Evolutionary conservation across 768 basidiomycete species (phyloP).

Genomic region (Piloderma croceum): DNA sequence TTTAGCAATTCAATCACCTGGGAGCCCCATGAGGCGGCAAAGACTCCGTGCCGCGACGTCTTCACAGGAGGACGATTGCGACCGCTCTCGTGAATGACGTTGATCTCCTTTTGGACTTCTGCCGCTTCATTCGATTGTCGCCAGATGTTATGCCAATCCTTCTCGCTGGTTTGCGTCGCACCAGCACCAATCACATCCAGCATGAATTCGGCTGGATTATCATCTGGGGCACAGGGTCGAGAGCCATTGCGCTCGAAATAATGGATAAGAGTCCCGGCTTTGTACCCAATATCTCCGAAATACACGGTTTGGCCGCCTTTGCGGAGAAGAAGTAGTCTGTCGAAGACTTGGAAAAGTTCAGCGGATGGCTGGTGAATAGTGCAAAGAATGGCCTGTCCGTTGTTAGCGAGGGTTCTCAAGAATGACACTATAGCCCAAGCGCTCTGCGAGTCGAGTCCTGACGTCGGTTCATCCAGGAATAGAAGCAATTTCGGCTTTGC

Average conservation of each 20-base stretch:
- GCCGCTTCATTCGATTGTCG: conserved; percentile 40
- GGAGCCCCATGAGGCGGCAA: conserved; percentile 48
- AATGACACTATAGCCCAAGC: conserved; percentile 80
- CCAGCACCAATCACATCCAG: conserved; percentile 77
- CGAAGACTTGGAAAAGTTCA: conserved; percentile 75
- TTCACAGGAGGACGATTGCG: conserved; percentile 32
- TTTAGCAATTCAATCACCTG: conserved; percentile 41
- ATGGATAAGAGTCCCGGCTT: conserved; percentile 55
- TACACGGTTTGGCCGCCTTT: conserved; percentile 76
- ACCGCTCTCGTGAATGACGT: conserved; percentile 46
- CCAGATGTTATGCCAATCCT: conserved; percentile 63
- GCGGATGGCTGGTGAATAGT: too few relatives aligned
- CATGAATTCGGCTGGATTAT: conserved; percentile 73
- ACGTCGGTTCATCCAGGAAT: too few relatives aligned
- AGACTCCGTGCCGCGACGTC: conserved; percentile 36
- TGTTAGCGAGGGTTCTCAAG: conserved; percentile 67
- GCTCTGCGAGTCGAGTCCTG: conserved; percentile 81
- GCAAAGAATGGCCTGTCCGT: conserved; percentile 81
- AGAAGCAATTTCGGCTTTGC: too few relatives aligned
- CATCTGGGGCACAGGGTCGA: conserved; percentile 51
- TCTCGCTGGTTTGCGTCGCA: conserved; percentile 46
- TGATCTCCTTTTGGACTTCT: conserved; percentile 34
- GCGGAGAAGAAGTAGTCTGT: conserved; percentile 68
- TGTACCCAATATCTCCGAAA: conserved; percentile 65
- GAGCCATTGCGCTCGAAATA: conserved; percentile 76